Evolutionary conservation across 2,329 filamentous ascomycete genomes (phyloP).

Genomic region (Cladophialophora yegresii): DNA sequence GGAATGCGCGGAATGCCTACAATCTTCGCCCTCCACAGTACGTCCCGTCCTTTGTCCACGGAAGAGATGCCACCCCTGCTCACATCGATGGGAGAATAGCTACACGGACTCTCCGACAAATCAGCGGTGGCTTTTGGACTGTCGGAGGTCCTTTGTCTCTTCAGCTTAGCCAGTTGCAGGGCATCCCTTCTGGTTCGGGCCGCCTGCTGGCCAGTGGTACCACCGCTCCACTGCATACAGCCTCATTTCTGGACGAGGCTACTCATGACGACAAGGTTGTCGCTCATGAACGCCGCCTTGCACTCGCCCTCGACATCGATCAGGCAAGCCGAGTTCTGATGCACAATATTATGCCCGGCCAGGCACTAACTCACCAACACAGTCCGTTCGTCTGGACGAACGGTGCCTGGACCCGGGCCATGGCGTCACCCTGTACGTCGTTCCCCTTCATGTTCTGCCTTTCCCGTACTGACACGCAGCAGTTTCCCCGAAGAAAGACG

Average conservation of each 20-base stretch:
- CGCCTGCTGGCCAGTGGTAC: conserved; percentile 68
- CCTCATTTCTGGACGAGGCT: conserved; percentile 56
- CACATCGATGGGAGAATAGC: conserved; percentile 39
- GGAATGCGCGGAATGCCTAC: conserved; percentile 23
- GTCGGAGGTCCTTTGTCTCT: conserved; percentile 70
- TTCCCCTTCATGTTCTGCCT: not conserved
- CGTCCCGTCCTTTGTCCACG: conserved; percentile 39
- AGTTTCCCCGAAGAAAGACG: conserved; percentile 5
- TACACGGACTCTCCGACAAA: conserved; percentile 46
- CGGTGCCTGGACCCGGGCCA: conserved; percentile 43
- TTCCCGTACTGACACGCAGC: conserved; percentile 1
- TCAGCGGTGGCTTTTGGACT: conserved; percentile 75
- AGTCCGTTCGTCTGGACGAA: conserved; percentile 46
- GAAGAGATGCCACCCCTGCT: conserved; percentile 56
- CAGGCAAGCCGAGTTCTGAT: conserved; percentile 66
- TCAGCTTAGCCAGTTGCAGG: conserved; percentile 47
- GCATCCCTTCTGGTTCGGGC: conserved; percentile 63
- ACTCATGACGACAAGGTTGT: conserved; percentile 63
- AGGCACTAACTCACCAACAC: conserved; percentile 19
- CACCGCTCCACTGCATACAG: conserved; percentile 66
- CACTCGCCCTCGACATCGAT: conserved; percentile 78
- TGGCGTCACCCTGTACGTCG: conserved; percentile 41
- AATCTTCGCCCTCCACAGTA: conserved; percentile 30
- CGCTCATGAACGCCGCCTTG: conserved; percentile 72
- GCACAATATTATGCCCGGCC: conserved; percentile 10